phyloP scores from a whole-genome alignment of 2,329 filamentous ascomycete genomes.

The Phoma sp. region DNA sequence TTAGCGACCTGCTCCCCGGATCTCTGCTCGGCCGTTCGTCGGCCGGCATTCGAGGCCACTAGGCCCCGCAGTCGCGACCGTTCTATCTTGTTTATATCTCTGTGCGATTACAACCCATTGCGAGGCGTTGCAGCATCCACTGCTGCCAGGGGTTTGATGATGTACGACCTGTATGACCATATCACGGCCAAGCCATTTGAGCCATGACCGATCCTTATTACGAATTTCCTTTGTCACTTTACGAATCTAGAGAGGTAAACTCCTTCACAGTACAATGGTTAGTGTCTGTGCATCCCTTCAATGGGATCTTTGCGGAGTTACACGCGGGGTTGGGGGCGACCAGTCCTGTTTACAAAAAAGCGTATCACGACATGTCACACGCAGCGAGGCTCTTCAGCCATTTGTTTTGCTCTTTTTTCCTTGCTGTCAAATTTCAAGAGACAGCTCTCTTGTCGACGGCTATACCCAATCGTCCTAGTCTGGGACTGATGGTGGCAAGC shows the following conservation, averaged over 20 bases:
- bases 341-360: slow-evolving; percentile 27
- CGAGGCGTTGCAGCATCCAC: slow-evolving; percentile 40
- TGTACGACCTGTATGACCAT: slow-evolving; percentile 49
- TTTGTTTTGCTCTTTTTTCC: slow-evolving; percentile 24
- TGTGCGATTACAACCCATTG: slow-evolving; percentile 38
- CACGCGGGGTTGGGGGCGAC: slow-evolving; percentile 12
- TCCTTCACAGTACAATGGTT: slow-evolving; percentile 21
- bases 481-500: slow-evolving; percentile 35
- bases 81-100: slow-evolving; percentile 36
- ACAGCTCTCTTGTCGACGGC: slow-evolving; percentile 43
- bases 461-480: slow-evolving; percentile 37
- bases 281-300: slow-evolving; percentile 28
- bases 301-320: slow-evolving; percentile 30
- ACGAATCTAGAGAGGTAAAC: slow-evolving; percentile 31
- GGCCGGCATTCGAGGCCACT: slow-evolving; percentile 35
- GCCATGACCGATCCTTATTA: slow-evolving; percentile 44
- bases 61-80: slow-evolving; percentile 13
- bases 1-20: slow-evolving; percentile 47
- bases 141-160: slow-evolving; percentile 40
- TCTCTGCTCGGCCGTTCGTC: slow-evolving; percentile 42
- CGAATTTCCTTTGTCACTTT: slow-evolving; percentile 46
- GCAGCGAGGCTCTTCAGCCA: slow-evolving; percentile 45
- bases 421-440: slow-evolving; percentile 31
- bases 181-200: slow-evolving; percentile 33
- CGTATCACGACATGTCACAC: slow-evolving; percentile 31